Evolutionary conservation across 2,329 filamentous ascomycete species (phyloP), one percentile per base, ranked within the genome.

Genomic region (Harringtonia lauricola): DNA sequence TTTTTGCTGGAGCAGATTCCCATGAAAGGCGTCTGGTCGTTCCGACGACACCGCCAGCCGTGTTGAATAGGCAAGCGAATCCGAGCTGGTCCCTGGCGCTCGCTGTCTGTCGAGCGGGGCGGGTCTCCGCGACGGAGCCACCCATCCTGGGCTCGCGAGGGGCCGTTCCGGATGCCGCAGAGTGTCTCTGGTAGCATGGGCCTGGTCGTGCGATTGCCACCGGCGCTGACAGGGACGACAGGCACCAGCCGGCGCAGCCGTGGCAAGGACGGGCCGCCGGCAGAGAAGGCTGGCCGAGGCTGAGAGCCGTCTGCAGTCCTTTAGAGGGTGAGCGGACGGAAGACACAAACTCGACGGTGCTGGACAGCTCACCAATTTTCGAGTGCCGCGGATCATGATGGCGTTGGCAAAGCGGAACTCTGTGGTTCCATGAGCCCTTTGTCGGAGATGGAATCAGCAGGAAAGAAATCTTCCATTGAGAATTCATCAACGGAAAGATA

Each of bases 321-420:
- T 28, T 8, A 15, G n/a, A 28, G 10, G 10, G 39, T 41, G n/a
- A 41, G 39, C 39, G 18, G 31, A 29, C 26, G n/a, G 5, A n/a
- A n/a, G 13, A 33, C 13, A 17, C 37, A 6, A 8, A 31, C 14
- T 10, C 9, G 6, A 14, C 10, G 13, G 5, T 6, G 12, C 30
- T 5, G 8, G 12, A 7, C 10, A 12, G 8, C 46, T 46, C 24
- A 50, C 47, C 41, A 40, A 44, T 30, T 38, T 41, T 13, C 46
- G 33, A n/a, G 39, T 41, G 31, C 44, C 31, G 19, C 44, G 35
- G 41, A 50, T 37, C 48, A 50, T 50, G 40, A 36, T 43, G 44
- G 35, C 33, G 31, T 36, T 30, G 39, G 13, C 26, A 22, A 30
- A 17, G 29, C 14, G n/a, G n/a, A 12, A 34, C 43, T 43, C 19